Evolutionary conservation across 345 rosid species (phyloP).

Genomic region (Triadica sebifera): DNA sequence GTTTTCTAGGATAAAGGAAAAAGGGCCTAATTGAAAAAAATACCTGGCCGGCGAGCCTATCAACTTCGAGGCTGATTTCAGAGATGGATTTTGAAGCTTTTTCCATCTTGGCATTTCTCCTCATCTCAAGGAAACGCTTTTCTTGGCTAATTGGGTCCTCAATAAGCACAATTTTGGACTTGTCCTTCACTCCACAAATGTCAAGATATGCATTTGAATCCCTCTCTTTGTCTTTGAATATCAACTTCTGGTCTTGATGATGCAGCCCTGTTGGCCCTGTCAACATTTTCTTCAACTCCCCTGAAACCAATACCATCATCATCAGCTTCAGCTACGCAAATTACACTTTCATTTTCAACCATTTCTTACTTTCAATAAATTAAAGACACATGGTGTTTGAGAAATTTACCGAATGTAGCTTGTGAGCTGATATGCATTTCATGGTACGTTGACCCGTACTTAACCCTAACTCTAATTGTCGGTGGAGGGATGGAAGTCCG

Average conservation of each 20-base stretch:
- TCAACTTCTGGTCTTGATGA: constrained; percentile 89
- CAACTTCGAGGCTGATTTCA: constrained; percentile 85
- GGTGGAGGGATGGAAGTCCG: constrained; percentile 65
- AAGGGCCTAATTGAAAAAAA: not conserved
- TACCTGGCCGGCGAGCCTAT: constrained; percentile 86
- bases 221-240: constrained; percentile 89
- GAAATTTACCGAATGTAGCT: constrained; percentile 75
- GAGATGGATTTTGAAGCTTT: constrained; percentile 87
- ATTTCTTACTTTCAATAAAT: not conserved
- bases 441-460: constrained; percentile 79
- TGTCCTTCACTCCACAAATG: constrained; percentile 82
- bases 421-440: constrained; percentile 76
- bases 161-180: constrained; percentile 74
- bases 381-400: not conserved
- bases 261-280: constrained; percentile 83
- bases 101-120: constrained; percentile 79
- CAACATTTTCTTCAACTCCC: constrained; percentile 95
- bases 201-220: constrained; percentile 90
- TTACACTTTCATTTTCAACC: not conserved
- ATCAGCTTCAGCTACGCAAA: not conserved
- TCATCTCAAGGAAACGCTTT: constrained; percentile 73
- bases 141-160: constrained; percentile 95
- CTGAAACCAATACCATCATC: constrained; percentile 33
- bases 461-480: constrained; percentile 83
- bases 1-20: too few species aligned